phyloP scores from a whole-genome alignment of 495 filamentous ascomycete genomes.

The Daldinia caldariorum region DNA sequence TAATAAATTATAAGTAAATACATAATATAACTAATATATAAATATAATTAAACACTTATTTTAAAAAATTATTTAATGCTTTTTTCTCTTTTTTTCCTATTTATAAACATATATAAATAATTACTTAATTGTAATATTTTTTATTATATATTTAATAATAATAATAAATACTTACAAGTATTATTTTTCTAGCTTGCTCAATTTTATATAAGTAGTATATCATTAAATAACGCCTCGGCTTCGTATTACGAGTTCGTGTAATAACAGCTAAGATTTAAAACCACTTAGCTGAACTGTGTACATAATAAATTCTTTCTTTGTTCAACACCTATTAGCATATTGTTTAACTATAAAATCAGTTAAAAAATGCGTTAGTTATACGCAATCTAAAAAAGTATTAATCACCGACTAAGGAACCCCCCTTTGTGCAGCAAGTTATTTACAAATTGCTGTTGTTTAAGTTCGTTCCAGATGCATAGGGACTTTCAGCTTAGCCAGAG shows the following conservation, averaged over 20 bases:
- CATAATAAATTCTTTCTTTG: too few species aligned
- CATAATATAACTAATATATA: too few species aligned
- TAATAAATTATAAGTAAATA: not conserved
- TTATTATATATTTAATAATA: not conserved
- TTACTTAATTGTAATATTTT: not conserved
- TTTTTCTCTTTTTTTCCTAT: too few species aligned
- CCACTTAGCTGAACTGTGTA: not conserved
- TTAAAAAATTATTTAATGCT: too few species aligned
- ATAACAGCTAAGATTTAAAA: not conserved
- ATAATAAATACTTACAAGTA: too few species aligned
- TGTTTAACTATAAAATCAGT: too few species aligned
- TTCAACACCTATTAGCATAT: too few species aligned
- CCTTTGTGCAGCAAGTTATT: constrained; percentile 16
- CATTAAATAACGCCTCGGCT: not conserved
- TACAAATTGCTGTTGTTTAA: not conserved
- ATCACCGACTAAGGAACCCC: not conserved
- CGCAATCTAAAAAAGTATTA: not conserved
- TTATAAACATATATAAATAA: too few species aligned
- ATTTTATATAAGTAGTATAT: too few species aligned
- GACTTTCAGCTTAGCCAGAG: constrained; percentile 17
- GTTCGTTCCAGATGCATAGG: constrained; percentile 23
- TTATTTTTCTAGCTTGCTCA: too few species aligned
- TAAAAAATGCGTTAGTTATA: too few species aligned
- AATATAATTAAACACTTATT: too few species aligned
- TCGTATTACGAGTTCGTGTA: constrained; percentile 1